These are phyloP conservation scores for Pichia sp. DNA, from an alignment of 1,139 yeast species.

Conservation along the genomic window DNA sequence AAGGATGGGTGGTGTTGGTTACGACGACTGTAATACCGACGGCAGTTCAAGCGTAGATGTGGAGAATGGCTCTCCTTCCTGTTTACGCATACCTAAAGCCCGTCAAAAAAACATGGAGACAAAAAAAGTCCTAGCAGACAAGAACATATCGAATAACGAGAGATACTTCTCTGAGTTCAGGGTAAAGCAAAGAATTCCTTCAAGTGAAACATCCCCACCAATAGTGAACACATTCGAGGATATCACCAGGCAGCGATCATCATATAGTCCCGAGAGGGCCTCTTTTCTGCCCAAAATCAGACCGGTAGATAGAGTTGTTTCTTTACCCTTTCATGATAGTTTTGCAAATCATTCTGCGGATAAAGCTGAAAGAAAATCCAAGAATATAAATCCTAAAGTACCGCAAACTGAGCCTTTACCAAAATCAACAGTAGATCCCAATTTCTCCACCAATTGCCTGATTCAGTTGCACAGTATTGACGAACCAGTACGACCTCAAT, in stretches of 20 bases:
- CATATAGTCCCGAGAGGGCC: not conserved
- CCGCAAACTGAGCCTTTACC: not conserved
- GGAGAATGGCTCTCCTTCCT: not conserved
- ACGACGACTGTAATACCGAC: not conserved
- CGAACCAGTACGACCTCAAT: constrained; percentile 13
- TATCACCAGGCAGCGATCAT: not conserved
- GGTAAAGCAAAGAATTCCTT: not conserved
- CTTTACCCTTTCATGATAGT: constrained; percentile 24
- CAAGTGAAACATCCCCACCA: not conserved
- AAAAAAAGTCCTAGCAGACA: constrained; percentile 4
- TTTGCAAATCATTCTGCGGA: not conserved
- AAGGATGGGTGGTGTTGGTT: not conserved
- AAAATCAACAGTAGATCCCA: not conserved
- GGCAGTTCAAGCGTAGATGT: not conserved
- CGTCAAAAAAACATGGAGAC: not conserved
- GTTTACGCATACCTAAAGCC: constrained; percentile 1
- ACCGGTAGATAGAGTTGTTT: constrained; percentile 29
- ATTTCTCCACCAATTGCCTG: not conserved
- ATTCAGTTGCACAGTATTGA: constrained; percentile 3
- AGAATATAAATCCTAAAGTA: constrained; percentile 8
- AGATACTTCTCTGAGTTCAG: constrained; percentile 1
- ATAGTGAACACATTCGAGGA: not conserved
- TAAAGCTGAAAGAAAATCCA: not conserved
- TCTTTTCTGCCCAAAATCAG: constrained; percentile 15
- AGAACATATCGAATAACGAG: not conserved